Evolutionary conservation across 2,329 filamentous ascomycete genomes (phyloP), one percentile per base, ranked within the genome.

Genomic region (Xylariaceae sp.): DNA sequence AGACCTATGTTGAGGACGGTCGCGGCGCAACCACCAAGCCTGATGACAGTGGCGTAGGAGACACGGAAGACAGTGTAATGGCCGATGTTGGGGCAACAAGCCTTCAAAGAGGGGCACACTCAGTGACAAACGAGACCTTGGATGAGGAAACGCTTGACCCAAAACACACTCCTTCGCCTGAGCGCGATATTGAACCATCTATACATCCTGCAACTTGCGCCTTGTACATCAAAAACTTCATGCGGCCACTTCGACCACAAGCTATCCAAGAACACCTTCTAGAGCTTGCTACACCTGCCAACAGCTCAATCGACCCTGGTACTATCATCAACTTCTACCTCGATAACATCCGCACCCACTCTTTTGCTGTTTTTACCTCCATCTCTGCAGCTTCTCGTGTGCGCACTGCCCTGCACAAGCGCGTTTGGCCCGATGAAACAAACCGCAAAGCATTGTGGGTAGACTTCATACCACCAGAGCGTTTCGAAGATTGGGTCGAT

Each of bases 191-290:
- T 24, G 74, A 74, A 21, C 86, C 88, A 6, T 82, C 90, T 0
- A 75, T 87, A 31, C 90, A 95, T 72, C 83, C 85, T 19, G 87
- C 89, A 4, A 94, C 92, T 3, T 76, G 85, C 28, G 88, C 91
- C 14, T 78, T 98, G 43, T 98, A 97, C 76, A 95, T 98, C 66
- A 88, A 88, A 72, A 89, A 96, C 68, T 85, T 98, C 52, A 93
- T 96, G 86, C 88, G 94, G 43, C 93, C 95, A 8, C 79, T 98
- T 19, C 89, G 91, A 57, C 83, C 86, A 0, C 77, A 79, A 23
- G 79, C 80, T 16, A 82, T 98, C 1, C 85, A 84, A 66, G 80
- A 83, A 1, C 87, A 97, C 69, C 80, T 98, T 4, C 71, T 84
- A 39, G 77, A 82, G 6, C 82, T 97, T 36, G 91, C 91, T 2